Evolutionary conservation across 164 flowering plant genomes (phyloP).

Genomic region (Piper longum): DNA sequence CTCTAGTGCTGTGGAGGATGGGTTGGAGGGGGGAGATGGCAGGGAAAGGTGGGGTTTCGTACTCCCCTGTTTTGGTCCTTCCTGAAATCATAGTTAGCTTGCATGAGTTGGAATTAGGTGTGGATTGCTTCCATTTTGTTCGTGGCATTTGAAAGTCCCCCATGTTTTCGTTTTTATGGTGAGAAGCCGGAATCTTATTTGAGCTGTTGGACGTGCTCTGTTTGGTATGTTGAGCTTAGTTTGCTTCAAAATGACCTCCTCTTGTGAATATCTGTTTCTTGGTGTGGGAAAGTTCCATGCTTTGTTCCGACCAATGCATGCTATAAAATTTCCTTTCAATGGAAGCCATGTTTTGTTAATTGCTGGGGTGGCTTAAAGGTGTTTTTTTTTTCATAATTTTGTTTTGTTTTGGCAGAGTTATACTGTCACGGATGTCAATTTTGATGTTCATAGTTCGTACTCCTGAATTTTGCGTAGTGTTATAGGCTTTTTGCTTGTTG

Average conservation of each 20-base stretch:
- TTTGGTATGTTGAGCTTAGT: too few relatives aligned
- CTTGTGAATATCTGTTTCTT: neutral
- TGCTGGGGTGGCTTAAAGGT: neutral
- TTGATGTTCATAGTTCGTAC: neutral
- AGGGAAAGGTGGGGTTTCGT: constrained; percentile 45
- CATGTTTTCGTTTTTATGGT: too few relatives aligned
- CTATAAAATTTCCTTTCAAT: neutral
- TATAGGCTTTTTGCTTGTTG: neutral
- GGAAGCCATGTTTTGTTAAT: neutral
- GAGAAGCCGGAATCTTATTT: too few relatives aligned
- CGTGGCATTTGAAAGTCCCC: too few relatives aligned
- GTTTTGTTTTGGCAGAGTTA: neutral
- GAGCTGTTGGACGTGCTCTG: too few relatives aligned
- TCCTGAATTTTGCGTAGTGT: neutral
- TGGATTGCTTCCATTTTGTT: too few relatives aligned
- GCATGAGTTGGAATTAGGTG: too few relatives aligned
- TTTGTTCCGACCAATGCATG: neutral
- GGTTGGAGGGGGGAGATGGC: constrained; percentile 29
- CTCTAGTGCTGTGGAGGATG: constrained; percentile 13
- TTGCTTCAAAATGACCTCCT: too few relatives aligned
- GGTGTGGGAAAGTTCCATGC: neutral
- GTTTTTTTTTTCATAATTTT: neutral
- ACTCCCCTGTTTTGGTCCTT: neutral
- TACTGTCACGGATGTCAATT: neutral
- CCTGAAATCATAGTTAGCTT: too few relatives aligned